Base-by-base conservation (phyloP, 768 basidiomycete species). In the Amylocystis lapponica region DNA sequence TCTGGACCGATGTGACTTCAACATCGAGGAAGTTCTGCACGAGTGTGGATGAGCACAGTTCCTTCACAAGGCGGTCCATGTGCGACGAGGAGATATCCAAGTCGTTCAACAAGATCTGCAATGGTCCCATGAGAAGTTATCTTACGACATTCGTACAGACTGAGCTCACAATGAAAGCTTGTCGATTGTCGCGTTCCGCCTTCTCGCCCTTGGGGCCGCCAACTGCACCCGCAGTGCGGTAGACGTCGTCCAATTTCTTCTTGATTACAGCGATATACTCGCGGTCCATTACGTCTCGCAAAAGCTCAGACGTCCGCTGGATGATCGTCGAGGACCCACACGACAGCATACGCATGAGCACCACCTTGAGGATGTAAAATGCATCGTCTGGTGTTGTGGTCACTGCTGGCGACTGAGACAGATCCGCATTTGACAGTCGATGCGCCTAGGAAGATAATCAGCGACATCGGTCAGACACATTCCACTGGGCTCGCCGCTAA, bases 331-430 rank as follows among this genome's bases (percentile, higher is more conserved):
- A 49, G 3, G 84, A 84, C 0, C 90, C 91, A 0, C 86, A 85
- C 0, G 87, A 84, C 14, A 96, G 59, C 25, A 92, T 65, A 10
- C 96, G 78, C 16, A 78, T 70, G 4, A 93, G 70, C 3, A 94
- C 83, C 6, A 81, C 72, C 62, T 96, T 97, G 46, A 98, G 70
- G 45, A 99, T 84, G 65, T 96, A 99, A 66, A 98, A 99, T 2
- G 85, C 86, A 53, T 98, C 96, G 61, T 99, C 96, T 0, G 90
- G 89, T 0, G 79, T 81, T 0, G 88, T 91, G 0, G 85, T 87
- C 2, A 71, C 77, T 10, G 74, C 68, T 39, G 76, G 89, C 30
- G 54, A 66, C 44, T 83, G 75, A 2, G 81, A 73, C 6, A 72
- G 58, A 56, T 97, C 92, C 2, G 79, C 72, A 12, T 70, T 79